These are phyloP conservation scores for Ilyonectria robusta DNA, from an alignment of 2,329 filamentous ascomycete genomes.

Conservation along the genomic window DNA sequence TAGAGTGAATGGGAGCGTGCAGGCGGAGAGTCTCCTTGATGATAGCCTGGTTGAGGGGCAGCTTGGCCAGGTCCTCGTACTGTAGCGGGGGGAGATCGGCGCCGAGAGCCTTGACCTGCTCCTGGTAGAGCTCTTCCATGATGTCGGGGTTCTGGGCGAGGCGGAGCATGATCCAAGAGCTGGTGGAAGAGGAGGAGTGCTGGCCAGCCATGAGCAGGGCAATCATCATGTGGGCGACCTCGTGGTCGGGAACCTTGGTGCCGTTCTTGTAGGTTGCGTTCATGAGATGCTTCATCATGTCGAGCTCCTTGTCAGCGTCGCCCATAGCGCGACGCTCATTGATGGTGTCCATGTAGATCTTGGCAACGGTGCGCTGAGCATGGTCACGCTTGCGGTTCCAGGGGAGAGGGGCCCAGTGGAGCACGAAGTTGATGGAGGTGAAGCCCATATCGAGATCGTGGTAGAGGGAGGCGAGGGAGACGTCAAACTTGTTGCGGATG, in stretches of 20 bases:
- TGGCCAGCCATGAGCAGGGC: slow-evolving; percentile 93
- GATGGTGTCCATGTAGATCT: slow-evolving; percentile 88
- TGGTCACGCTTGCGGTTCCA: slow-evolving; percentile 87
- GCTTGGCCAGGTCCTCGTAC: slow-evolving; percentile 83
- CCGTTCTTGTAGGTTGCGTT: slow-evolving; percentile 88
- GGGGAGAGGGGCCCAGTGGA: slow-evolving; percentile 90
- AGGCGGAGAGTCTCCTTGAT: slow-evolving; percentile 94
- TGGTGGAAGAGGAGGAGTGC: slow-evolving; percentile 88
- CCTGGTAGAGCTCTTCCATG: slow-evolving; percentile 84
- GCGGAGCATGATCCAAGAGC: slow-evolving; percentile 87
- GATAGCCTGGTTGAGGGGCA: slow-evolving; percentile 86
- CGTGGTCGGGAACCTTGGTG: slow-evolving; percentile 81
- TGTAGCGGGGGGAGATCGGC: slow-evolving; percentile 80
- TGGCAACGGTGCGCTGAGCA: slow-evolving; percentile 84
- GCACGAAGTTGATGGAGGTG: slow-evolving; percentile 89
- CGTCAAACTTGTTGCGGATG: slow-evolving; percentile 85
- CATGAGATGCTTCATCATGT: slow-evolving; percentile 96
- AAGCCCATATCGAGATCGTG: slow-evolving; percentile 94
- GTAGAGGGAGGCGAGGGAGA: slow-evolving; percentile 84
- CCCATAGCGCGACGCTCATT: slow-evolving; percentile 73
- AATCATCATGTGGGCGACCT: slow-evolving; percentile 95
- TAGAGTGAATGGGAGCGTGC: slow-evolving; percentile 94
- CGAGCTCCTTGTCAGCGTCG: slow-evolving; percentile 68
- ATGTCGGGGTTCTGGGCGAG: slow-evolving; percentile 84
- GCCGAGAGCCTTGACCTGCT: slow-evolving; percentile 83